phyloP scores from a whole-genome alignment of 371 early-diverging fungal genomes.

The Apophysomyces trapeziformis region DNA sequence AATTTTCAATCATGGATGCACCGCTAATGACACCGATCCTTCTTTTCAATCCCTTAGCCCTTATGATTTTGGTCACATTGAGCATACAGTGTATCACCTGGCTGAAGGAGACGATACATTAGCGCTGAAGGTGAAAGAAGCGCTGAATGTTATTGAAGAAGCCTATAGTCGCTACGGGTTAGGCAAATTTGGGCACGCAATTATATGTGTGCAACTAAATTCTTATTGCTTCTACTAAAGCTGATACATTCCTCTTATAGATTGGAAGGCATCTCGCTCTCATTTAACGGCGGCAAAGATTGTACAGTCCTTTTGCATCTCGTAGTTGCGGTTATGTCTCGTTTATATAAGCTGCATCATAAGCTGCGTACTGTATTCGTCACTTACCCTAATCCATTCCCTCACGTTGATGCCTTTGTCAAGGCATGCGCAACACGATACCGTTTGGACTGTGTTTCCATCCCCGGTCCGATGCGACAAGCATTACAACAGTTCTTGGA shows the following conservation, averaged over 20 bases:
- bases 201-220: background rate
- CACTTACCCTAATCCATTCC: slow-evolving; percentile 77
- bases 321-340: slow-evolving; percentile 58
- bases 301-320: slow-evolving; percentile 93
- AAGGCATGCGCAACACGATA: slow-evolving; percentile 67
- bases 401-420: slow-evolving; percentile 90
- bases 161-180: slow-evolving; percentile 72
- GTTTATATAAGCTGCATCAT: slow-evolving; percentile 12
- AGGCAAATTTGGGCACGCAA: slow-evolving; percentile 11
- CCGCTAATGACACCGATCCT: slow-evolving; percentile 33
- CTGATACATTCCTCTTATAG: slow-evolving; percentile 29
- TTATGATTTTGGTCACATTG: slow-evolving; percentile 48
- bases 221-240: background rate
- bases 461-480: slow-evolving; percentile 79
- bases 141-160: slow-evolving; percentile 69
- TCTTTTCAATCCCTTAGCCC: slow-evolving; percentile 32
- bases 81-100: slow-evolving; percentile 45
- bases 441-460: slow-evolving; percentile 65
- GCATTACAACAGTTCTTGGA: slow-evolving; percentile 76
- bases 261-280: slow-evolving; percentile 65
- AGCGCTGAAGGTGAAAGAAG: slow-evolving; percentile 47
- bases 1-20: slow-evolving; percentile 36
- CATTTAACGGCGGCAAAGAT: slow-evolving; percentile 98
- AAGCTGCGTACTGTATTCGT: slow-evolving; percentile 69
- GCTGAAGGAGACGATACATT: slow-evolving; percentile 41